Conservation (phyloP, 2,329 filamentous ascomycete genomes). For the Simplicillium aogashimaense region DNA sequence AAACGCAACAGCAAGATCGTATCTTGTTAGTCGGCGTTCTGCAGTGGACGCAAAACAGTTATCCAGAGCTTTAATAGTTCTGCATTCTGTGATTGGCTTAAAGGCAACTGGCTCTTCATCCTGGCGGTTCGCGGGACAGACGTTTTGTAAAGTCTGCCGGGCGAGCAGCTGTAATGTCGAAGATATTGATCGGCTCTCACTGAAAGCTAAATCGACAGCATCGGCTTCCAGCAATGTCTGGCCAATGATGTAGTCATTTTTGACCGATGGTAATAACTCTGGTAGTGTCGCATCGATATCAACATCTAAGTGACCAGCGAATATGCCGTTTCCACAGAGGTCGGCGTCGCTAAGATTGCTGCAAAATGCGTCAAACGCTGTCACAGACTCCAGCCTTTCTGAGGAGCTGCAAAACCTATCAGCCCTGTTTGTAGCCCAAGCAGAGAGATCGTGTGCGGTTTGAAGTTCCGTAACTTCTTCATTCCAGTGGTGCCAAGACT, state of each 20-base stretch:
- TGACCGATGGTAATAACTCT: conserved; percentile 32
- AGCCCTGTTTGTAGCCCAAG: conserved; percentile 23
- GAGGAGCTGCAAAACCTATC: conserved; percentile 7
- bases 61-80: conserved; percentile 25
- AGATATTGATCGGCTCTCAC: conserved; percentile 15
- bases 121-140: not conserved
- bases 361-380: conserved; percentile 41
- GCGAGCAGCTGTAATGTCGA: conserved; percentile 18
- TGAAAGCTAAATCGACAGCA: conserved; percentile 17
- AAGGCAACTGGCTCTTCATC: conserved; percentile 6
- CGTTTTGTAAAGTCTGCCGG: conserved; percentile 12
- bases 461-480: conserved; percentile 53
- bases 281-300: conserved; percentile 55
- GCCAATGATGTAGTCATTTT: conserved; percentile 42
- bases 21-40: conserved; percentile 27
- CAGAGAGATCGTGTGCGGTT: conserved; percentile 25
- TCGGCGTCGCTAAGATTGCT: conserved; percentile 59
- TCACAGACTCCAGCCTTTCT: conserved; percentile 27
- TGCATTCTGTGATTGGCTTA: conserved; percentile 20
- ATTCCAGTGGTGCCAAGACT: conserved; percentile 59
- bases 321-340: conserved; percentile 39
- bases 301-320: conserved; percentile 34
- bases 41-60: conserved; percentile 18
- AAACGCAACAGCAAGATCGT: conserved; percentile 49
- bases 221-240: conserved; percentile 37